These are phyloP conservation scores for Vitis hybrid DNA, from an alignment of 177 flowering plant genomes.

Conservation along the genomic window DNA sequence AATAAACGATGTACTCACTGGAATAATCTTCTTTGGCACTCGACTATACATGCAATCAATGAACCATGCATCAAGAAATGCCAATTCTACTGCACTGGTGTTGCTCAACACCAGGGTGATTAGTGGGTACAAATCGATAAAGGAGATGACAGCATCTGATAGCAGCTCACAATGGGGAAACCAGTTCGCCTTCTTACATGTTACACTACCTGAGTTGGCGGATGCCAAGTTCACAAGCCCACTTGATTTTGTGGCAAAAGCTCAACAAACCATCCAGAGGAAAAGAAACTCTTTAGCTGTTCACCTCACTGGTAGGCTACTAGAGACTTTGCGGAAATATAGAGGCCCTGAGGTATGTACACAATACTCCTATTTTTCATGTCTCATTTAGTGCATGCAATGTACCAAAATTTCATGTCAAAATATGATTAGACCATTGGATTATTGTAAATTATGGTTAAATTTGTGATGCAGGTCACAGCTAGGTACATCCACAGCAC, in stretches of 20 bases:
- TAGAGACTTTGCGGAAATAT: constrained; percentile 33
- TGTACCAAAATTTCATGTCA: too few relatives aligned
- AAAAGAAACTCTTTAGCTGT: constrained; percentile 37
- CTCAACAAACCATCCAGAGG: constrained; percentile 25
- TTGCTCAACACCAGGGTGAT: constrained; percentile 43
- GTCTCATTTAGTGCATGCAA: too few relatives aligned
- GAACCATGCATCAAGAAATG: constrained; percentile 5
- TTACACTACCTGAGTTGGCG: constrained; percentile 27
- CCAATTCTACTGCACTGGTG: constrained; percentile 40
- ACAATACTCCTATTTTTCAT: too few relatives aligned
- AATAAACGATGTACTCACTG: constrained; percentile 39
- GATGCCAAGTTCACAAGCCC: constrained; percentile 26
- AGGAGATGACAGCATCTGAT: constrained; percentile 38
- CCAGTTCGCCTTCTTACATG: constrained; percentile 43
- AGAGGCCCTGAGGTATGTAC: constrained; percentile 49
- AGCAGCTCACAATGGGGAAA: constrained; percentile 45
- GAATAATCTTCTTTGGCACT: constrained; percentile 35
- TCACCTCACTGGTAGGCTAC: constrained; percentile 28
- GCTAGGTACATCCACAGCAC: constrained; percentile 26
- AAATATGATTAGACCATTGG: too few relatives aligned
- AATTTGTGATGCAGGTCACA: constrained; percentile 25
- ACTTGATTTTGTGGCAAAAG: constrained; percentile 32
- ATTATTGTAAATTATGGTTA: background rate
- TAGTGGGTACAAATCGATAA: constrained; percentile 22
- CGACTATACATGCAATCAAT: constrained; percentile 40